These are phyloP conservation scores for Saturnispora kantuleensis DNA, from an alignment of 805 yeast species.

Conservation along the genomic window DNA sequence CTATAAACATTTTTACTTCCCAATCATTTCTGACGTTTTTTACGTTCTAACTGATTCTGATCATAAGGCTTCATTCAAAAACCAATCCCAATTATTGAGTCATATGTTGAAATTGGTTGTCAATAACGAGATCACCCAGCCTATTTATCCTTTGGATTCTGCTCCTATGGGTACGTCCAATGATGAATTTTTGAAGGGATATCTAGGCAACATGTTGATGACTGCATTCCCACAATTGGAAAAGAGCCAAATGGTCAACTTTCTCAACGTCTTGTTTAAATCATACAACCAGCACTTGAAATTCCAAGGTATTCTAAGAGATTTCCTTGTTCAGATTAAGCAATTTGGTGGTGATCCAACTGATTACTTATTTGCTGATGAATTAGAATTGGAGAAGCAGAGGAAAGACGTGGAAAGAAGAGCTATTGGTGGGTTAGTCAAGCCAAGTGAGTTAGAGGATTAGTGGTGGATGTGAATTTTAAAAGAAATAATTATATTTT, in stretches of 20 bases:
- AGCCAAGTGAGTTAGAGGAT: slow-evolving; percentile 91
- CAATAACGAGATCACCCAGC: slow-evolving; percentile 60
- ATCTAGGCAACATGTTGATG: slow-evolving; percentile 68
- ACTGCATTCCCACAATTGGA: slow-evolving; percentile 91
- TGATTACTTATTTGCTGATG: slow-evolving; percentile 91
- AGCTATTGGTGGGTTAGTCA: slow-evolving; percentile 90
- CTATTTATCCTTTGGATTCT: slow-evolving; percentile 70
- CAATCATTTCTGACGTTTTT: slow-evolving; percentile 84
- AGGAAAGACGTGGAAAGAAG: slow-evolving; percentile 55
- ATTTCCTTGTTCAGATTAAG: slow-evolving; percentile 91
- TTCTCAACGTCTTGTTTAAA: slow-evolving; percentile 65
- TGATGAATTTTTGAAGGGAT: slow-evolving; percentile 66
- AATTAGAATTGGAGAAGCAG: slow-evolving; percentile 63
- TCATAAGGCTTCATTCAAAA: slow-evolving; percentile 91
- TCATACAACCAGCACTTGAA: slow-evolving; percentile 64
- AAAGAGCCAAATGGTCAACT: slow-evolving; percentile 69
- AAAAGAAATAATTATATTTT: not conserved
- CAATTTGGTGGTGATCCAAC: slow-evolving; percentile 94
- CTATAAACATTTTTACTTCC: slow-evolving; percentile 80
- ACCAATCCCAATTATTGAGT: slow-evolving; percentile 77
- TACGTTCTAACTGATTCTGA: slow-evolving; percentile 93
- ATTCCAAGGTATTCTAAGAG: slow-evolving; percentile 82
- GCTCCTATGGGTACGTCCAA: slow-evolving; percentile 84
- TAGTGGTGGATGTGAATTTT: not conserved
- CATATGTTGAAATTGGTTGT: slow-evolving; percentile 77